phyloP scores from a whole-genome alignment of 345 rosid genomes.

The Viola odorata region DNA sequence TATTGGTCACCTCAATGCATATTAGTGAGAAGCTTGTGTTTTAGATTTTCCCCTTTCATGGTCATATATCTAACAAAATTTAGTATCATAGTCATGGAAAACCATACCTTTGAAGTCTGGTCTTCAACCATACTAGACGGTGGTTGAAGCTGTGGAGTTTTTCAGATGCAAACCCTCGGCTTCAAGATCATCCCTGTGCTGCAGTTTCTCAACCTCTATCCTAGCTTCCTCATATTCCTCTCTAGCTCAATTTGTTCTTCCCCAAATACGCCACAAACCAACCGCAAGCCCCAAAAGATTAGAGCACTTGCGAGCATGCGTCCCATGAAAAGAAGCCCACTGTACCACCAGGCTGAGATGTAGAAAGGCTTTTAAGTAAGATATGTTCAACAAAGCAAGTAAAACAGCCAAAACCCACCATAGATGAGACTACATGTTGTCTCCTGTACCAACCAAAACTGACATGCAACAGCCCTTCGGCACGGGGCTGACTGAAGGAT shows the following conservation, averaged over 20 bases:
- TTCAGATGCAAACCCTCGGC: conserved; percentile 6
- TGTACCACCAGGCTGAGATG: conserved; percentile 74
- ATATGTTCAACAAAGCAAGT: conserved; percentile 40
- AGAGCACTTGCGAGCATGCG: conserved; percentile 65
- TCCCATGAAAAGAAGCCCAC: conserved; percentile 54
- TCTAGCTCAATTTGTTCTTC: conserved; percentile 15
- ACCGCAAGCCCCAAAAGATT: conserved; percentile 66
- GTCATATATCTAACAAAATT: too few relatives aligned
- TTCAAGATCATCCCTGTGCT: conserved; percentile 6
- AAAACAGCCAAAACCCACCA: conserved; percentile 46
- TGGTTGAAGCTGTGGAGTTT: conserved; percentile 18
- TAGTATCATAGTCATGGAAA: too few relatives aligned
- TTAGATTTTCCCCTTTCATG: too few relatives aligned
- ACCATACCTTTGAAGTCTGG: conserved; percentile 70
- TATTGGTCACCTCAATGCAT: too few relatives aligned
- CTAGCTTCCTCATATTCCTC: conserved; percentile 19
- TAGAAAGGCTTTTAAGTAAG: conserved; percentile 56
- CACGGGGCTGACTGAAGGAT: conserved; percentile 29
- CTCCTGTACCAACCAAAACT: conserved; percentile 70
- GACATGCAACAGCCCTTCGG: conserved; percentile 53
- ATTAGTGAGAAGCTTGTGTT: too few relatives aligned
- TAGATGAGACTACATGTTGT: conserved; percentile 46
- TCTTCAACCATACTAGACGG: conserved; percentile 61
- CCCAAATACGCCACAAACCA: conserved; percentile 72
- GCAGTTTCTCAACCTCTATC: not conserved